phyloP scores from a whole-genome alignment of 139 green algal genomes.

The Coelastrella sp. region DNA sequence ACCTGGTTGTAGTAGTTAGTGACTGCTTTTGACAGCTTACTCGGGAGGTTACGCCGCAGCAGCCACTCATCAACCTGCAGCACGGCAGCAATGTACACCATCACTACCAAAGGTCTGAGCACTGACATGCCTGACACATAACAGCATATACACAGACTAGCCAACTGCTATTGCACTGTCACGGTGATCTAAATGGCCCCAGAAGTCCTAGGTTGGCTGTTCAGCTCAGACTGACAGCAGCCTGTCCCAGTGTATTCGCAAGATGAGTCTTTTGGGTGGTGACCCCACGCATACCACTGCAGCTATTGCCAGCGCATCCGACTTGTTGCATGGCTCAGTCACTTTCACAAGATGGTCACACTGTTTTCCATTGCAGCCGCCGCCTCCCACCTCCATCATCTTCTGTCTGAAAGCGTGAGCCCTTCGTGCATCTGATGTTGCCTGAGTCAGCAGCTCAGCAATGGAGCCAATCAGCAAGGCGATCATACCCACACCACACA shows the following conservation, averaged over 20 bases:
- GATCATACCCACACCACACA: constrained; percentile 54
- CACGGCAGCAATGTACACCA: background rate
- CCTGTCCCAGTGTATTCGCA: too few relatives aligned
- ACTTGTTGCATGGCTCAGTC: too few relatives aligned
- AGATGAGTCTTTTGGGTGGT: too few relatives aligned
- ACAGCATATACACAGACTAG: too few relatives aligned
- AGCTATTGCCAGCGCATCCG: too few relatives aligned
- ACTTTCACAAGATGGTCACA: too few relatives aligned
- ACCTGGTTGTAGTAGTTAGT: constrained; percentile 41
- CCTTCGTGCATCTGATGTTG: constrained; percentile 21
- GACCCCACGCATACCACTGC: too few relatives aligned
- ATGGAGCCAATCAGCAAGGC: constrained; percentile 45
- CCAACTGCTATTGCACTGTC: too few relatives aligned
- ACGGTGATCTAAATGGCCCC: too few relatives aligned
- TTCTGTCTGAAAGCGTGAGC: constrained; percentile 32
- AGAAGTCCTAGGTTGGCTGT: too few relatives aligned
- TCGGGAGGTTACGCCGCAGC: constrained; percentile 2
- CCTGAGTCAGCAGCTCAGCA: constrained; percentile 42
- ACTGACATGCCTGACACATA: background rate
- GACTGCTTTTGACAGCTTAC: constrained; percentile 4
- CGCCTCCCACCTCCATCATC: constrained; percentile 17
- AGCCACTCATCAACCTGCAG: constrained; percentile 30
- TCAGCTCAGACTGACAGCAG: too few relatives aligned
- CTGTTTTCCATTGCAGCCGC: too few relatives aligned
- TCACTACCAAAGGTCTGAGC: background rate